Evolutionary conservation across 495 filamentous ascomycete species (phyloP), one percentile per base, ranked within the genome.

Genomic region (Antarctomyces pellizariae): DNA sequence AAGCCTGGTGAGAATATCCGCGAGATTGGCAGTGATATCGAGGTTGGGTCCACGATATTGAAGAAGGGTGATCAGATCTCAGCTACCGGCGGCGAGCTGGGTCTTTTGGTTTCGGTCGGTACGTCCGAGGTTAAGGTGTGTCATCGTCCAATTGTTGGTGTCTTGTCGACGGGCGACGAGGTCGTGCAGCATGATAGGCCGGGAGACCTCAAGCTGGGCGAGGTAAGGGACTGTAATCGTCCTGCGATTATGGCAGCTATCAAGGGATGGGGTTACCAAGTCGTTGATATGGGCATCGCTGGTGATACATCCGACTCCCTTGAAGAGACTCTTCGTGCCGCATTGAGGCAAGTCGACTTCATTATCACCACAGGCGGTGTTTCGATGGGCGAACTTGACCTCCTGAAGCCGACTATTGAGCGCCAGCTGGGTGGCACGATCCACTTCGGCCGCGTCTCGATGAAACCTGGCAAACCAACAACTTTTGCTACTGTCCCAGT

Each of bases 391-490:
- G 86, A 99, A 50, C 67, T 91, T 1, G 86, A 99, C 43, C 68
- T 99, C 16, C 68, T 99, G 25, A 99, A 99, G 48, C 86, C 89
- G 1, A 93, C 82, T 3, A 79, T 99, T 42, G 86, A 95, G 52
- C 71, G 83, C 28, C 58, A 67, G 2, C 64, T 95, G 3, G 75
- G 79, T 31, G 86, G 86, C 8, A 90, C 75, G 0, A 90, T 99
- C 39, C 86, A 95, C 47, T 99, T 99, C 43, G 86, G 86, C 21
- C 70, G 89, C 15, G 89, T 95, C 4, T 64, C 71, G 15, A 95
- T 99, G 86, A 95, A 95, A 52, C 86, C 86, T 0, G 86, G 86
- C 11, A 95, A 93, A 46, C 86, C 86, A 2, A 91, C 82, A 6
- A 95, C 89, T 2, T 99, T 95, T 39, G 86, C 89, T 3, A 93